Percentiles rank a stretch among this genome's conserved stretches.
Conservation (phyloP, 306 rosid species). For the Cyamopsis tetragonoloba region DNA sequence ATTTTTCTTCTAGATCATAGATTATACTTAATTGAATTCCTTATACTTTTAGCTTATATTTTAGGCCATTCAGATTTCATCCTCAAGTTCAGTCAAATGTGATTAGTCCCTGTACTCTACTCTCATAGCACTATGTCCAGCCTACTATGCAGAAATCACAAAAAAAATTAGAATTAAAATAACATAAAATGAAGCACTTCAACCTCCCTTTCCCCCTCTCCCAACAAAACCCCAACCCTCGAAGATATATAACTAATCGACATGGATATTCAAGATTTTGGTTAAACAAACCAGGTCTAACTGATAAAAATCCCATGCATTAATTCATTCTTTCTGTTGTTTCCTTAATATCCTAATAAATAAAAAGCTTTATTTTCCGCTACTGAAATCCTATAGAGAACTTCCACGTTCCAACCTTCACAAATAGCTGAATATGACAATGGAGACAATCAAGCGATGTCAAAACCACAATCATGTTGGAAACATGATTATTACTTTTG, state of each 20-base stretch:
- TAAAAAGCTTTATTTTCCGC: not conserved
- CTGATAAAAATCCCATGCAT: not conserved
- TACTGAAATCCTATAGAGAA: not conserved
- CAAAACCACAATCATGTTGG: conserved; percentile 18
- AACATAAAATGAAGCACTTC: not conserved
- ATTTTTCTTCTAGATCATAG: not conserved
- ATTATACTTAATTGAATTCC: not conserved
- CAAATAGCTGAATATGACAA: not conserved
- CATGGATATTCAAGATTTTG: not conserved
- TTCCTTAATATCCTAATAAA: conserved; percentile 5
- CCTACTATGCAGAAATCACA: not conserved
- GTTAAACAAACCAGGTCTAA: not conserved
- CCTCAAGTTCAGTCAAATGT: not conserved
- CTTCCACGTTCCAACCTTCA: not conserved
- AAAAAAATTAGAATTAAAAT: not conserved
- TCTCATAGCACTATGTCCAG: not conserved
- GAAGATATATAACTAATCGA: not conserved
- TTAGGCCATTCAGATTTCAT: not conserved
- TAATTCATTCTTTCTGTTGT: not conserved
- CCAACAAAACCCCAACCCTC: not conserved
- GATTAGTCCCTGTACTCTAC: not conserved
- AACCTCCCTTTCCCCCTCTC: not conserved
- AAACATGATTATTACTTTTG: no score
- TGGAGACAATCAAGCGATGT: not conserved
- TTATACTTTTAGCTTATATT: not conserved